Evolutionary conservation across 768 basidiomycete species (phyloP), one percentile per base, ranked within the genome.

Genomic region (Auricularia heimuer): DNA sequence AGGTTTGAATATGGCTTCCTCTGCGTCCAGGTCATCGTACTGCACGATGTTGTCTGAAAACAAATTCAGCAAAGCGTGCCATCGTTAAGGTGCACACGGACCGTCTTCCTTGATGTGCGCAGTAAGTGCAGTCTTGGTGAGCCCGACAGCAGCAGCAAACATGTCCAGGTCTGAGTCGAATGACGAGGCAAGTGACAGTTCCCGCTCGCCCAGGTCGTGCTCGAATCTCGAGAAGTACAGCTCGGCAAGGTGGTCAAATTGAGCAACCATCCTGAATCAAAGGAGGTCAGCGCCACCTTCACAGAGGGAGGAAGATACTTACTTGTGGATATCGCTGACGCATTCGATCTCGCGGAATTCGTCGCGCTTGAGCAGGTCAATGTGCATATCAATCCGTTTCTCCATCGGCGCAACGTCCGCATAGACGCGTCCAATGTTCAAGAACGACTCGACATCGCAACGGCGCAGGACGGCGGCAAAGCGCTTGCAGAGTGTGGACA

Each of bases 281-380:
- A 47, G 16, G n/a, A 2, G 8, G 44, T 67, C 34, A 66, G 34
- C 62, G 39, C n/a, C 47, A 60, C 16, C 6, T n/a, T 37, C 3
- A 3, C 16, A 11, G 29, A 21, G 10, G 18, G 24, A 8, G 34
- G 21, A 11, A 4, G 3, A 16, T 36, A 78, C 88, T 65, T 71
- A 95, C 95, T 90, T 94, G 68, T 83, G 80, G 54, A 98, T 80
- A 72, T 98, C 97, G 69, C 82, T 87, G 21, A 92, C 92, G 74
- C 95, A 98, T 71, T 98, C 96, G 77, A 89, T 83, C 75, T 94
- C 95, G 29, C 88, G 83, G 78, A 99, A 95, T 74, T 94, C 95
- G 69, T 98, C 93, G 58, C 87, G 82, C 54, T 89, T 81, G 3
- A 98, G 77, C 33, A 90, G 79, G 60, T 91, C 90, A 67, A 98